Evolutionary conservation across 2,329 filamentous ascomycete species (phyloP).

Genomic region (Cladophialophora psammophila): DNA sequence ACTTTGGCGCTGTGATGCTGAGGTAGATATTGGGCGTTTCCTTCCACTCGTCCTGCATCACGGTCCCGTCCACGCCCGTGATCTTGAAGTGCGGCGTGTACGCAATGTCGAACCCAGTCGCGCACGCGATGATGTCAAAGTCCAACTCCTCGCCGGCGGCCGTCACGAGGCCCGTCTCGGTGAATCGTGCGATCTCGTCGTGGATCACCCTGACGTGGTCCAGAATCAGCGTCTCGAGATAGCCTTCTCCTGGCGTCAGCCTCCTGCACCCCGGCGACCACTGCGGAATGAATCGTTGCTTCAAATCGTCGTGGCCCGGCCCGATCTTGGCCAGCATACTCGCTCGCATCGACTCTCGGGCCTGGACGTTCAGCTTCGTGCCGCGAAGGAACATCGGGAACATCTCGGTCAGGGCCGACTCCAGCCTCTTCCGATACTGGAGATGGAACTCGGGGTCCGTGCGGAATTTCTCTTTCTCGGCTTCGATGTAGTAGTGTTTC

Average conservation of each 20-base stretch:
- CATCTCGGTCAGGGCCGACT: constrained; percentile 48
- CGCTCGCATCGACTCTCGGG: constrained; percentile 36
- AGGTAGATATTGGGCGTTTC: constrained; percentile 54
- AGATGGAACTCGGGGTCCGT: constrained; percentile 29
- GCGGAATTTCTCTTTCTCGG: constrained; percentile 36
- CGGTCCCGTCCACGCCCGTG: constrained; percentile 41
- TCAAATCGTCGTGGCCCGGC: constrained; percentile 35
- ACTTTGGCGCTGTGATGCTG: constrained; percentile 54
- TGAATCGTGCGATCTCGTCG: constrained; percentile 36
- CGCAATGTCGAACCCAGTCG: constrained; percentile 49
- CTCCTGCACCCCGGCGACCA: constrained; percentile 40
- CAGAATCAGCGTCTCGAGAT: constrained; percentile 44
- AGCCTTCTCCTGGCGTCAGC: constrained; percentile 38
- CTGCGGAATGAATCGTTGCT: constrained; percentile 36
- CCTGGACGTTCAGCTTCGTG: constrained; percentile 48
- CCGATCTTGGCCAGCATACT: constrained; percentile 40
- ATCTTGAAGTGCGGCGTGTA: constrained; percentile 47
- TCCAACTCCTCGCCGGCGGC: constrained; percentile 47
- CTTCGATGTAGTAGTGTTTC: constrained; percentile 32
- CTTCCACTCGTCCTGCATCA: constrained; percentile 50
- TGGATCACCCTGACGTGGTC: constrained; percentile 49
- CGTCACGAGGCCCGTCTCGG: constrained; percentile 49
- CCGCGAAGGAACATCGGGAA: constrained; percentile 55
- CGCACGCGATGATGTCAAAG: constrained; percentile 48
- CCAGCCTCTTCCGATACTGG: constrained; percentile 35